These are phyloP conservation scores for Chrysosporium keratinophilum DNA, from an alignment of 2,329 filamentous ascomycete species.

Conservation along the genomic window DNA sequence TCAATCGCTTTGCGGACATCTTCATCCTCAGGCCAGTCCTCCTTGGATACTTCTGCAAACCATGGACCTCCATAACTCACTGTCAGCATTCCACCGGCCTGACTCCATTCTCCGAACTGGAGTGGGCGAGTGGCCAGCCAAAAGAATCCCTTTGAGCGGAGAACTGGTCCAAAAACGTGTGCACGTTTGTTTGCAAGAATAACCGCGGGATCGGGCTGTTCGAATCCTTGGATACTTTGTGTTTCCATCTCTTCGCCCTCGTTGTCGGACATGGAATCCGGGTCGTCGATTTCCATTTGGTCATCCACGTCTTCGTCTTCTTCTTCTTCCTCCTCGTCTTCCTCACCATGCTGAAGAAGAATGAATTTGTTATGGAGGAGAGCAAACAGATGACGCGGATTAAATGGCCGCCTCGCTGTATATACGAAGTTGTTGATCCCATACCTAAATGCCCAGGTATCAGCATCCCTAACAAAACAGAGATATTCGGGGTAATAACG, in stretches of 20 bases:
- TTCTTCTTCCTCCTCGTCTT: constrained; percentile 21
- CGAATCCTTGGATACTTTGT: constrained; percentile 22
- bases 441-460: constrained; percentile 36
- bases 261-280: constrained; percentile 12
- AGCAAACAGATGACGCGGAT: constrained; percentile 32
- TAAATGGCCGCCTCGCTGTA: constrained; percentile 45
- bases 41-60: constrained; percentile 49
- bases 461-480: background rate
- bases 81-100: constrained; percentile 38
- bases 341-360: constrained; percentile 30
- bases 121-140: constrained; percentile 36
- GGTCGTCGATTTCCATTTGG: constrained; percentile 23
- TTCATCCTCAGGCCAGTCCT: constrained; percentile 42
- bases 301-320: constrained; percentile 16
- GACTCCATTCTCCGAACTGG: constrained; percentile 38
- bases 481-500: constrained; percentile 15
- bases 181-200: constrained; percentile 33
- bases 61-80: constrained; percentile 37
- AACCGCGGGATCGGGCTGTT: constrained; percentile 25
- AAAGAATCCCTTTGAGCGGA: constrained; percentile 39
- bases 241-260: constrained; percentile 17
- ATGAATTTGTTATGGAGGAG: constrained; percentile 39
- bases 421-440: constrained; percentile 62
- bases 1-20: constrained; percentile 41
- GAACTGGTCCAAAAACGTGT: constrained; percentile 30